Evolutionary conservation across 805 yeast genomes (phyloP).

Genomic region (Metschnikowia kofuensis): DNA sequence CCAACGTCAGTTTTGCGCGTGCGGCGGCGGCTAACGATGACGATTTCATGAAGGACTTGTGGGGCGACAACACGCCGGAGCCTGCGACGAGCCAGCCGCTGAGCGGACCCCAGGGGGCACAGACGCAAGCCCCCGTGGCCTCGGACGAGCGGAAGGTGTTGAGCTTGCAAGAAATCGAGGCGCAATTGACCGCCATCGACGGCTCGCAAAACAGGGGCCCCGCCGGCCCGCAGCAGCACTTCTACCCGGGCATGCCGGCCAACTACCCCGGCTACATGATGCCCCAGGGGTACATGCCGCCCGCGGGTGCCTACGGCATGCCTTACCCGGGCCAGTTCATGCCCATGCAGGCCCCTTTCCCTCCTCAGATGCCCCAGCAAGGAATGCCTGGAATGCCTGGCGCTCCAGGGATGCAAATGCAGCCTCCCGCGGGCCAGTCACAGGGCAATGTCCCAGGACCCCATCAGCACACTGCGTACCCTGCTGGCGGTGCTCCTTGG

Average conservation of each 20-base stretch:
- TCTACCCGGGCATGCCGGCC: constrained; percentile 33
- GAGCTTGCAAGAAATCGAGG: constrained; percentile 83
- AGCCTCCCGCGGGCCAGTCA: constrained; percentile 3
- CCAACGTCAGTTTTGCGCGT: constrained; percentile 39
- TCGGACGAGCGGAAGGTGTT: constrained; percentile 45
- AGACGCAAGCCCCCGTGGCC: not conserved
- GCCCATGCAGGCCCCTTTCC: constrained; percentile 15
- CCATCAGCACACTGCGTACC: not conserved
- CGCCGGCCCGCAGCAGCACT: constrained; percentile 22
- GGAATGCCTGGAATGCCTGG: constrained; percentile 24
- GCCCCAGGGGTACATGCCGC: constrained; percentile 39
- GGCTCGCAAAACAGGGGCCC: constrained; percentile 22
- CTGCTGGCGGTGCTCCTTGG: not conserved
- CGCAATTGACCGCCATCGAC: constrained; percentile 57
- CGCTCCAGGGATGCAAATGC: constrained; percentile 18
- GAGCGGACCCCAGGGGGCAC: too few species aligned
- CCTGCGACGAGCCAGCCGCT: not conserved
- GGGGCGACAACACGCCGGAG: constrained; percentile 39
- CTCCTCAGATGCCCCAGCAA: constrained; percentile 17
- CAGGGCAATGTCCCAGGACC: not conserved
- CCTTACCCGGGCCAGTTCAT: constrained; percentile 24
- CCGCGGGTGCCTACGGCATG: constrained; percentile 33
- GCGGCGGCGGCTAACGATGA: constrained; percentile 40
- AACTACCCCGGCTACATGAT: constrained; percentile 30
- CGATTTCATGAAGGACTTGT: constrained; percentile 44